These are phyloP conservation scores for Leishmania major DNA, from an alignment of 208 protist species.

Conservation along the genomic window DNA sequence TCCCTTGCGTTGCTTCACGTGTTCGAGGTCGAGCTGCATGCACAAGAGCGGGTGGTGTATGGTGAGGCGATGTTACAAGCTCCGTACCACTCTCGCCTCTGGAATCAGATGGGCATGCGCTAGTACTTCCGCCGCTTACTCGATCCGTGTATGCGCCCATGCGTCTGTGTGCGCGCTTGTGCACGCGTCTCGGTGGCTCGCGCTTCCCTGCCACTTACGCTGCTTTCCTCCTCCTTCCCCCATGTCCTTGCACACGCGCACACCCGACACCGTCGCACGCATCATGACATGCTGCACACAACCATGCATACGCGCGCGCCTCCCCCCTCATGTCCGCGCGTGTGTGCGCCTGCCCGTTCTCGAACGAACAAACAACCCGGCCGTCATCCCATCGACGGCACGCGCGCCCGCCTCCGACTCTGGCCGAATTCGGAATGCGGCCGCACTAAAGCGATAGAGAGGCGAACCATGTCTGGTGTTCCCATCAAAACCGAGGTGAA, in stretches of 20 bases:
- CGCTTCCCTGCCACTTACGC: not conserved
- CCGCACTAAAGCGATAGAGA: not conserved
- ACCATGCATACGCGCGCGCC: not conserved
- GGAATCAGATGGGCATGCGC: not conserved
- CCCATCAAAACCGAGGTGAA: slow-evolving; percentile 35
- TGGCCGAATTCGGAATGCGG: not conserved
- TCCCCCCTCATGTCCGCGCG: not conserved
- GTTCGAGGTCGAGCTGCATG: not conserved
- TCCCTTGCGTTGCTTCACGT: not conserved
- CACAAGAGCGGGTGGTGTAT: not conserved
- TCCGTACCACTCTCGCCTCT: not conserved
- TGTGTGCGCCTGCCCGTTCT: no score
- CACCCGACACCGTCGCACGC: not conserved
- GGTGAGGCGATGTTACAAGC: not conserved
- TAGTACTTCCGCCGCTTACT: not conserved
- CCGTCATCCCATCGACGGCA: no score
- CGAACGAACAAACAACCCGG: not conserved
- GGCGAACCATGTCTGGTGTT: slow-evolving; percentile 7
- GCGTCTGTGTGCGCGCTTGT: slow-evolving; percentile 6
- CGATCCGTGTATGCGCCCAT: not conserved
- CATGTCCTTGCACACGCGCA: not conserved
- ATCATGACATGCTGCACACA: not conserved
- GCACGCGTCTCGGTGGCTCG: not conserved
- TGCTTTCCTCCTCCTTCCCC: slow-evolving; percentile 8
- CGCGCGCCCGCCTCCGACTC: not conserved